Percentiles rank a stretch among this genome's conserved stretches.
Evolutionary conservation across 768 basidiomycete species (phyloP).

Genomic region (Postia placenta): DNA sequence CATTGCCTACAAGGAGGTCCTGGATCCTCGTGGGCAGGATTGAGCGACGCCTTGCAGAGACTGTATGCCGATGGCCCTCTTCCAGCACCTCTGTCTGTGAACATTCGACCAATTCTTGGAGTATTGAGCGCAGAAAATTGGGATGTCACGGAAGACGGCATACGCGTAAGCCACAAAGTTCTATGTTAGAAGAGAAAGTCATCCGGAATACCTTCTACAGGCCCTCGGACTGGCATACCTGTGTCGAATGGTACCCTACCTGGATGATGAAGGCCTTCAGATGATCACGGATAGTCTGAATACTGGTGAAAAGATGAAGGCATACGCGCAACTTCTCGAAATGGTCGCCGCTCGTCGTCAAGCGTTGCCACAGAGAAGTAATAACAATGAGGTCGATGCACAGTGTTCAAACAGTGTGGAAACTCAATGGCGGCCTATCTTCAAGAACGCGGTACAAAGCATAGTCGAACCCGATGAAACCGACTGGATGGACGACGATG

Average conservation of each 20-base stretch:
- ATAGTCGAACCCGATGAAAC: slow-evolving; percentile 41
- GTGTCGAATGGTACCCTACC: slow-evolving; percentile 21
- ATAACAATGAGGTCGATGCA: background rate
- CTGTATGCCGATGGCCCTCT: slow-evolving; percentile 27
- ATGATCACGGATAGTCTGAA: slow-evolving; percentile 12
- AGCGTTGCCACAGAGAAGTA: too few relatives aligned
- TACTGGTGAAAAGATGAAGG: background rate
- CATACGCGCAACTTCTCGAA: slow-evolving; percentile 3
- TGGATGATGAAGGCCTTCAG: slow-evolving; percentile 22
- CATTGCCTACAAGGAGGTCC: slow-evolving; percentile 40
- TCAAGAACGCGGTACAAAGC: slow-evolving; percentile 18
- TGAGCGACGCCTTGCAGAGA: slow-evolving; percentile 15
- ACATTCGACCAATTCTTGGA: slow-evolving; percentile 25
- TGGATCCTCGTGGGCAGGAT: slow-evolving; percentile 29
- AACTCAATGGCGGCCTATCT: slow-evolving; percentile 12
- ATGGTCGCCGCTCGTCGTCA: background rate
- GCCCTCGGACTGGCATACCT: slow-evolving; percentile 25
- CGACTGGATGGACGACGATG: slow-evolving; percentile 54
- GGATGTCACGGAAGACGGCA: slow-evolving; percentile 20
- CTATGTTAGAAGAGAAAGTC: background rate
- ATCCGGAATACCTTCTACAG: slow-evolving; percentile 11
- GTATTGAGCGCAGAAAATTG: slow-evolving; percentile 34
- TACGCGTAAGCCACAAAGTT: slow-evolving; percentile 11
- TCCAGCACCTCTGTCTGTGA: slow-evolving; percentile 14
- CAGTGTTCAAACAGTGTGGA: too few relatives aligned